phyloP scores from a whole-genome alignment of 2,329 filamentous ascomycete species.

The Leptographium flavum region DNA sequence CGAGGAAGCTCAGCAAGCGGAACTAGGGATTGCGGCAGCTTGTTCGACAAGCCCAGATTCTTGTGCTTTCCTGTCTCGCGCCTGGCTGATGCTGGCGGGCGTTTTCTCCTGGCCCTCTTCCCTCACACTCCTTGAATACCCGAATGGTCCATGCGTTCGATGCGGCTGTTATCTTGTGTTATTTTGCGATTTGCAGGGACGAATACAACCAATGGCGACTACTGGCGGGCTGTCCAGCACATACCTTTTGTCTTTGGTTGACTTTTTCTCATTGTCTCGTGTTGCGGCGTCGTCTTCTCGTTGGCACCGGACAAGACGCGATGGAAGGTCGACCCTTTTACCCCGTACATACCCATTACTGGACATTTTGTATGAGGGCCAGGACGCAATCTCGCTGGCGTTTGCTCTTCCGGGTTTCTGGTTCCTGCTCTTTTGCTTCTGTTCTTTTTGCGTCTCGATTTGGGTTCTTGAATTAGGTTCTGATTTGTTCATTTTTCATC shows the following conservation, averaged over 20 bases:
- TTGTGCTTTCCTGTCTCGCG: not conserved
- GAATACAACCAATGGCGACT: not conserved
- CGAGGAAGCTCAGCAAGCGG: conserved; percentile 61
- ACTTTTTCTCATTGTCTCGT: not conserved
- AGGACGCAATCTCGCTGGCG: not conserved
- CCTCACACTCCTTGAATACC: not conserved
- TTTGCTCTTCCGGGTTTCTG: not conserved
- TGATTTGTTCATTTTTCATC: no score
- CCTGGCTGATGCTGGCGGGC: not conserved
- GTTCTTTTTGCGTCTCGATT: not conserved
- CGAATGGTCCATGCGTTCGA: not conserved
- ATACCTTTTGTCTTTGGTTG: not conserved
- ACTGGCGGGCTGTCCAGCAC: not conserved
- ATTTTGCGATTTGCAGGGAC: not conserved
- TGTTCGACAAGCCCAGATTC: not conserved
- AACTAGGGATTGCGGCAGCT: conserved; percentile 1
- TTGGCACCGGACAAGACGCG: no score
- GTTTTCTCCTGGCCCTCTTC: not conserved
- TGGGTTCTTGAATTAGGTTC: not conserved
- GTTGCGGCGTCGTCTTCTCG: not conserved
- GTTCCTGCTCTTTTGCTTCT: not conserved
- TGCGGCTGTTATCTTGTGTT: not conserved
- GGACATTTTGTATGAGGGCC: not conserved
- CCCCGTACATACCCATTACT: not conserved
- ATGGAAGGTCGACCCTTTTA: not conserved